Conservation (phyloP, 2,329 filamentous ascomycete genomes). For the Colletotrichum sp. region DNA sequence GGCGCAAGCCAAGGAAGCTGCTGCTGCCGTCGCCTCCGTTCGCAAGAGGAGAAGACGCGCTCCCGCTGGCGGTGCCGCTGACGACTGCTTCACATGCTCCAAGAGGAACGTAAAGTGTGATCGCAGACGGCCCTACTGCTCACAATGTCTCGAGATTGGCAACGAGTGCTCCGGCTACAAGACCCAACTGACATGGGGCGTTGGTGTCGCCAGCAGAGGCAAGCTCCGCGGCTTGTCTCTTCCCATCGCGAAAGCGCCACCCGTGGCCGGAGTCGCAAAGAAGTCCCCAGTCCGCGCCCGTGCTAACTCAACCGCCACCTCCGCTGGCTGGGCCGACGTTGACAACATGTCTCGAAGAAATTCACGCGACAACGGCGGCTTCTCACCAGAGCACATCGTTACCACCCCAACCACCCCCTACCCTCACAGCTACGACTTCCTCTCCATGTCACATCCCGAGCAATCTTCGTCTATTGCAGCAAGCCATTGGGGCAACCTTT, state of each 20-base stretch:
- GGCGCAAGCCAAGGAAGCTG: conserved; percentile 49
- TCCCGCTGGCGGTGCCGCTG: conserved; percentile 84
- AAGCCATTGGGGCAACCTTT: conserved; percentile 49
- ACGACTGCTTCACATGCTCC: conserved; percentile 94
- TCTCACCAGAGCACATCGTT: conserved; percentile 37
- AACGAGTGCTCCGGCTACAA: conserved; percentile 97
- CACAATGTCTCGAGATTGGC: conserved; percentile 88
- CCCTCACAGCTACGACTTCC: conserved; percentile 50
- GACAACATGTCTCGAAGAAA: conserved; percentile 38
- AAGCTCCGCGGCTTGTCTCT: conserved; percentile 90
- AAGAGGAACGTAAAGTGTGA: conserved; percentile 88
- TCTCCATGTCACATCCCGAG: conserved; percentile 55
- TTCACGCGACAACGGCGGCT: conserved; percentile 40
- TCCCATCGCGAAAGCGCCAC: conserved; percentile 66
- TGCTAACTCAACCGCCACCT: conserved; percentile 46
- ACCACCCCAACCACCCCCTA: conserved; percentile 51
- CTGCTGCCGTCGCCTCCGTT: conserved; percentile 50
- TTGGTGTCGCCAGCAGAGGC: conserved; percentile 92
- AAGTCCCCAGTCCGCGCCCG: conserved; percentile 49
- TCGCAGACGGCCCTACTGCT: conserved; percentile 90
- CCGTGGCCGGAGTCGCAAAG: conserved; percentile 55
- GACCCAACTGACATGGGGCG: conserved; percentile 95
- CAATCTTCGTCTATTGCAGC: conserved; percentile 42
- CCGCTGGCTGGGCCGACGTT: conserved; percentile 42
- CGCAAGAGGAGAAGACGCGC: conserved; percentile 85